phyloP scores from a whole-genome alignment of 2,329 filamentous ascomycete genomes.

The Aureobasidium sp. region DNA sequence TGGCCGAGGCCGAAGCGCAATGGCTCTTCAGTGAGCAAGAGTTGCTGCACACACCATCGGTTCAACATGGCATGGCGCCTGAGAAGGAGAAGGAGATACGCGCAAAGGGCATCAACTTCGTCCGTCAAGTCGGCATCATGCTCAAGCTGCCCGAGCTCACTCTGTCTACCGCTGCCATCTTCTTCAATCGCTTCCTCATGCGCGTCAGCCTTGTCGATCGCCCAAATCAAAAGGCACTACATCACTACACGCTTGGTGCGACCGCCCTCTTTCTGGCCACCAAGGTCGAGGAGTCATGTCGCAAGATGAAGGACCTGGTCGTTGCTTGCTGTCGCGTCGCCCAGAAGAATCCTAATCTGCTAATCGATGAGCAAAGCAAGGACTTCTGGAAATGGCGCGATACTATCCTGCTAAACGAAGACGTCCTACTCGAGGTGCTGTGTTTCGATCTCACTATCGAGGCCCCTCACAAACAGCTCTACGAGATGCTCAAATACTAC shows the following conservation, averaged over 20 bases:
- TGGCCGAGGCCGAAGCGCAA: slow-evolving; percentile 55
- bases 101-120: slow-evolving; percentile 93
- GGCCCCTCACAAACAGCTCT: slow-evolving; percentile 77
- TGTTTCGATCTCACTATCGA: slow-evolving; percentile 92
- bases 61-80: slow-evolving; percentile 68
- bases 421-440: slow-evolving; percentile 79
- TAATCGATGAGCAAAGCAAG: slow-evolving; percentile 94
- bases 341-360: slow-evolving; percentile 82
- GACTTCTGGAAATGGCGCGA: slow-evolving; percentile 98
- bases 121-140: slow-evolving; percentile 86
- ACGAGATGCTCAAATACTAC: slow-evolving; percentile 68
- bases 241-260: slow-evolving; percentile 89
- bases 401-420: slow-evolving; percentile 85
- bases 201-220: slow-evolving; percentile 70
- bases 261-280: slow-evolving; percentile 90
- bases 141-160: slow-evolving; percentile 88
- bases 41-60: slow-evolving; percentile 70
- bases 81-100: slow-evolving; percentile 72
- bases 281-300: slow-evolving; percentile 94
- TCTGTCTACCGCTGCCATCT: slow-evolving; percentile 82
- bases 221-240: slow-evolving; percentile 59
- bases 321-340: slow-evolving; percentile 89
- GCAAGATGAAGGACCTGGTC: slow-evolving; percentile 91
- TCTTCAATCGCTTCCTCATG: slow-evolving; percentile 96
- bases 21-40: slow-evolving; percentile 88